Conservation (phyloP, 179 eudicot species). For the Amaranthus tricolor region DNA sequence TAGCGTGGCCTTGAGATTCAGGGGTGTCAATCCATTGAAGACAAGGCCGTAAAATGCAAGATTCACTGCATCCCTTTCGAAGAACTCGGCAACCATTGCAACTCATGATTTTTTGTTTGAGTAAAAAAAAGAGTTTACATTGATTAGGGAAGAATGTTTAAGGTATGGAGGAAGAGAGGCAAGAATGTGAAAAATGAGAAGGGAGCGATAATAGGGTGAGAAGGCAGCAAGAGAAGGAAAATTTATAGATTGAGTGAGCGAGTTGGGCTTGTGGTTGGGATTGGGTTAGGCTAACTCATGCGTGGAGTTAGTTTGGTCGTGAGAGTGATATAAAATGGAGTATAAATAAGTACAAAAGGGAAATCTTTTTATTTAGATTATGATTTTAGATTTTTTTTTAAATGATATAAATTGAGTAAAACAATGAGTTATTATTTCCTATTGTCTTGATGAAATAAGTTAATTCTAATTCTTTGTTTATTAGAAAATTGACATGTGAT, state of each 20-base stretch:
- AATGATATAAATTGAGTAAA: no score
- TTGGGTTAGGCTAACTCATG: slow-evolving; percentile 20
- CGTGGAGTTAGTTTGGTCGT: slow-evolving; percentile 24
- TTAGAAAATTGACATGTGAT: no score
- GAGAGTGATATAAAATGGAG: slow-evolving; percentile 15
- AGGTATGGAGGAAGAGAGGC: not conserved
- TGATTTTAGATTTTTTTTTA: no score
- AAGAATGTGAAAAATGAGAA: not conserved
- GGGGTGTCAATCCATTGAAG: slow-evolving; percentile 63
- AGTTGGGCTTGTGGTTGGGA: not conserved
- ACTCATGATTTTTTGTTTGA: slow-evolving; percentile 57
- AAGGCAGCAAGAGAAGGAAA: slow-evolving; percentile 9
- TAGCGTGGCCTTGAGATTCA: slow-evolving; percentile 76
- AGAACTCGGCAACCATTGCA: slow-evolving; percentile 88
- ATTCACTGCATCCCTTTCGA: slow-evolving; percentile 74
- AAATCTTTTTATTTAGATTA: no score
- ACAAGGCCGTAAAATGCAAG: slow-evolving; percentile 68
- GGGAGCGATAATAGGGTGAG: slow-evolving; percentile 7
- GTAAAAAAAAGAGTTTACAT: not conserved
- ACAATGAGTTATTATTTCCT: not conserved
- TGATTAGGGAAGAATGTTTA: not conserved
- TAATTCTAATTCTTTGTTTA: no score
- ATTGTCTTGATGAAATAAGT: not conserved
- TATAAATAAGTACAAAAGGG: not conserved
- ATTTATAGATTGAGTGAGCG: slow-evolving; percentile 22